These are phyloP conservation scores for Poa pratensis DNA, from an alignment of 176 grass and related monocot genomes.

Conservation along the genomic window DNA sequence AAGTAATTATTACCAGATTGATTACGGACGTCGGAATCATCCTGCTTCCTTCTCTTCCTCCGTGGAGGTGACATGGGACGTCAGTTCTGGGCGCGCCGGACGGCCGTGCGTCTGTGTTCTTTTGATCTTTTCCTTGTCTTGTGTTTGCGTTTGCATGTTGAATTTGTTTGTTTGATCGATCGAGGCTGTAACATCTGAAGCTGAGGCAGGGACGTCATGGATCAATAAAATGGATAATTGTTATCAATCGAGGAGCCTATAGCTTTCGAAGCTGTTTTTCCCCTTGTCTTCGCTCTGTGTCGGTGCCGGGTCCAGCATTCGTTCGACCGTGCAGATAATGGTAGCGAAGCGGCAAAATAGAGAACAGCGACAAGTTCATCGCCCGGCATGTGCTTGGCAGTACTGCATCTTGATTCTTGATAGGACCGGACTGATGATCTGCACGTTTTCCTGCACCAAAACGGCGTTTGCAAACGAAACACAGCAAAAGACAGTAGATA, in stretches of 20 bases:
- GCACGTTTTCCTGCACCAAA: no score
- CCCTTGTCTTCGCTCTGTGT: neutral
- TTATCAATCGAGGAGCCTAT: neutral
- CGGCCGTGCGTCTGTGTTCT: neutral
- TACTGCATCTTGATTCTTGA: no score
- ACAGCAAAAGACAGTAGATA: no score
- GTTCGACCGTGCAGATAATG: neutral
- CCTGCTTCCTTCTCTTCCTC: neutral
- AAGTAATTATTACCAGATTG: neutral
- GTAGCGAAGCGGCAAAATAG: no score
- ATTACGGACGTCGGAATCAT: neutral
- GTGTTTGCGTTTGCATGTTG: neutral
- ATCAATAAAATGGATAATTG: constrained; percentile 13
- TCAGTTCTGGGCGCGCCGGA: neutral
- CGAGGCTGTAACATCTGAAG: constrained; percentile 9
- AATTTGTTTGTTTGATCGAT: neutral
- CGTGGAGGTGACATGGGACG: neutral
- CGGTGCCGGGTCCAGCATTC: neutral
- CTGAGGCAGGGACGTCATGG: neutral
- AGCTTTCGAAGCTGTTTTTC: neutral
- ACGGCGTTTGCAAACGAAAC: no score
- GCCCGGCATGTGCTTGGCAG: neutral
- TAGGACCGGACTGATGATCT: no score
- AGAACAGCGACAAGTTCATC: neutral
- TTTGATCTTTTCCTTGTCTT: neutral